A percentile compares a stretch with the other conserved stretches of the same genome.
phyloP scores from a whole-genome alignment of 805 yeast genomes.

The Wickerhamiella lipophila region DNA sequence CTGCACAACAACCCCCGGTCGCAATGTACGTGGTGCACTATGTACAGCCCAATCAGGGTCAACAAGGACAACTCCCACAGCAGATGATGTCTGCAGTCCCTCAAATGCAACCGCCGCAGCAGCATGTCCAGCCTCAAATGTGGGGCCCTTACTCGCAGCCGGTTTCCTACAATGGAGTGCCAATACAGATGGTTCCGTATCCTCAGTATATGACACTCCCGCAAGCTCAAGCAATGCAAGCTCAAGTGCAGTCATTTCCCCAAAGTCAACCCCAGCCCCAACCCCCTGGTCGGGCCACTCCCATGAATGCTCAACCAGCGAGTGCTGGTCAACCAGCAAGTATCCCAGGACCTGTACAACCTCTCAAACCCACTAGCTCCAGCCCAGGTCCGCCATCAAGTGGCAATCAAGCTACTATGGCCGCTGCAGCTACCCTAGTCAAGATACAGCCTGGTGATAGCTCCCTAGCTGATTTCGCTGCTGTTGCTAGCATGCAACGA shows the following conservation, averaged over 20 bases:
- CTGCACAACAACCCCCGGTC: constrained; percentile 1
- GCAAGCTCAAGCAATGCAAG: background rate
- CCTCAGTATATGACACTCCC: background rate
- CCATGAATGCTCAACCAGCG: background rate
- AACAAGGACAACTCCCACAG: background rate
- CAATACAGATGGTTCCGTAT: background rate
- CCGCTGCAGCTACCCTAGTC: background rate
- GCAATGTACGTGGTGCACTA: background rate
- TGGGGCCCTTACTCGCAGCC: background rate
- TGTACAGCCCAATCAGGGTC: background rate
- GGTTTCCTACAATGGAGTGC: background rate
- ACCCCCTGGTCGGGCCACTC: no score
- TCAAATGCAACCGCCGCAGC: background rate
- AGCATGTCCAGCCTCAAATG: constrained; percentile 1
- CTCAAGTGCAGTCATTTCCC: background rate
- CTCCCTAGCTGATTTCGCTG: background rate
- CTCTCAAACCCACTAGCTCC: background rate
- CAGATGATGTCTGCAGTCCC: background rate
- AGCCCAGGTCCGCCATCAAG: background rate
- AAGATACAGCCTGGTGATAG: background rate
- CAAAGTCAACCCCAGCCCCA: background rate
- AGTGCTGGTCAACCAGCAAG: background rate
- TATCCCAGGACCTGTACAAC: background rate
- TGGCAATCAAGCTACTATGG: background rate
- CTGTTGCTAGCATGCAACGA: background rate